phyloP scores from a whole-genome alignment of 176 grass and related monocot species.

The Canna indica region DNA sequence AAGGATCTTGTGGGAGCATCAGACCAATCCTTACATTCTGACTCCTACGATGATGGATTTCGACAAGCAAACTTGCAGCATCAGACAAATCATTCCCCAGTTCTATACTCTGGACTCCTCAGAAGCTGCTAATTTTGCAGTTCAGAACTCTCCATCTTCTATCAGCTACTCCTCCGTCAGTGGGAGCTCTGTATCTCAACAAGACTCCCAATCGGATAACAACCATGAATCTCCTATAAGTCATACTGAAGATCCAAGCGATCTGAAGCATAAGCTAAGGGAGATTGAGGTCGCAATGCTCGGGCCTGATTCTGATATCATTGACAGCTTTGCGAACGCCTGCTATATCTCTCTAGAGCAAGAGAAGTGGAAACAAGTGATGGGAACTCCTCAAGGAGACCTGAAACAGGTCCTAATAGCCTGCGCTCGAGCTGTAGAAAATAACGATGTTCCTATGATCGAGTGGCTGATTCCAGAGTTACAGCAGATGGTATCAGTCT shows the following conservation, averaged over 20 bases:
- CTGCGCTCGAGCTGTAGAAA: not conserved
- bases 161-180: not conserved
- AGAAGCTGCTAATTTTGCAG: not conserved
- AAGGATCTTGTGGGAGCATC: too few relatives aligned
- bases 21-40: not conserved
- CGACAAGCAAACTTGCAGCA: not conserved
- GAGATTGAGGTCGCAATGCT: not conserved
- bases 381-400: not conserved
- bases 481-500: not conserved
- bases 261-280: not conserved
- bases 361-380: not conserved
- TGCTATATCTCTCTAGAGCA: not conserved
- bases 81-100: not conserved
- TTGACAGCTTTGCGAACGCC: not conserved
- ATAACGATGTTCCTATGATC: not conserved
- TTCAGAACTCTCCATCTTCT: not conserved
- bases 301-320: not conserved
- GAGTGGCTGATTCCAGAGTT: not conserved
- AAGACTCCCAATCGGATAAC: not conserved
- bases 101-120: not conserved
- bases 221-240: not conserved
- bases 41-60: not conserved
- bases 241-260: not conserved
- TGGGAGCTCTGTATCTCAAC: not conserved
- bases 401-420: not conserved